Percentiles rank a stretch among this genome's conserved stretches.
These are phyloP conservation scores for Spinacia oleracea DNA, from an alignment of 179 eudicot genomes.

Conservation along the genomic window DNA sequence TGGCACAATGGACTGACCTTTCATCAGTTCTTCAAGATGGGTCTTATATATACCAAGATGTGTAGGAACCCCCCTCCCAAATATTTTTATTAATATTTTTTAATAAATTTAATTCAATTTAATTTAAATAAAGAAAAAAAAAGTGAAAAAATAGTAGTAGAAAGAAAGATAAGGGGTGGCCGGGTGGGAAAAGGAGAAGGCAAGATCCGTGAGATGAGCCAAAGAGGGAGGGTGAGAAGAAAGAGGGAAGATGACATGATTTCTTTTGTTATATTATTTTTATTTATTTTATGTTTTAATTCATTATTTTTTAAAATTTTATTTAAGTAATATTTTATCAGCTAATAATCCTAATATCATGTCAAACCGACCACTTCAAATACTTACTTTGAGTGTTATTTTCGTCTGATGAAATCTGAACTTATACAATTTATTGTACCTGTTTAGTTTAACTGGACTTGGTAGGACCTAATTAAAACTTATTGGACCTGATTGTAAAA, in stretches of 20 bases:
- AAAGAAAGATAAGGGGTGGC: slow-evolving; percentile 34
- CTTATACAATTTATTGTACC: too few species aligned
- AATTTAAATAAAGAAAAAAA: background rate
- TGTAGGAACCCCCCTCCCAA: background rate
- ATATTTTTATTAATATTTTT: background rate
- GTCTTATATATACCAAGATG: slow-evolving; percentile 23
- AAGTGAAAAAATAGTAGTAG: slow-evolving; percentile 5
- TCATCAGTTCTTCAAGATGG: slow-evolving; percentile 20
- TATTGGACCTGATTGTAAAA: too few species aligned
- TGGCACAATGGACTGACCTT: slow-evolving; percentile 18
- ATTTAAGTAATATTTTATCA: too few species aligned
- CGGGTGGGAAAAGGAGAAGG: slow-evolving; percentile 39
- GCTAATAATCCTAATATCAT: too few species aligned
- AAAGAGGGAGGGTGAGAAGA: slow-evolving; percentile 25
- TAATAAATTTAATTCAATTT: background rate
- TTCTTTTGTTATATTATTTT: background rate
- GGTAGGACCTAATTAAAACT: too few species aligned
- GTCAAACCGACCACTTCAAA: too few species aligned
- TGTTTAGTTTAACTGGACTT: too few species aligned
- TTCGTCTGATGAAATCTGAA: too few species aligned
- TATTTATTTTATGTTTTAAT: too few species aligned
- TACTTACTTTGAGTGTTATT: too few species aligned
- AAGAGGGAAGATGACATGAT: slow-evolving; percentile 16
- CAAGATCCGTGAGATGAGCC: slow-evolving; percentile 89
- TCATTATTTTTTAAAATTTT: too few species aligned